Conservation (phyloP, 352 stramenopile species). For the Pythium myriotylum region DNA sequence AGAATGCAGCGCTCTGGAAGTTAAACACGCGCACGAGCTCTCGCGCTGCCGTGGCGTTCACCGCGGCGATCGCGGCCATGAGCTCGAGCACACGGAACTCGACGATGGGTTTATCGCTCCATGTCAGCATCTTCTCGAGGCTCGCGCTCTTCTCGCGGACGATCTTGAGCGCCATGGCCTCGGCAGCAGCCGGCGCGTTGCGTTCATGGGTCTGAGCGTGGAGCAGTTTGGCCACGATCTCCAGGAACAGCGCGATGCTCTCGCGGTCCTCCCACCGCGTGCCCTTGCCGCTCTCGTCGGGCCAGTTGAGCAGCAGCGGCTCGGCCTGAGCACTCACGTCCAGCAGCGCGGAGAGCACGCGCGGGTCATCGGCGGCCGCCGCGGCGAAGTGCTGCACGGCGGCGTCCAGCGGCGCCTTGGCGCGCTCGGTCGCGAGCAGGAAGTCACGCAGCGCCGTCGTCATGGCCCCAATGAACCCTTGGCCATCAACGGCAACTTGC, state of each 20-base stretch:
- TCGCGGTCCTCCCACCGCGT: constrained; percentile 69
- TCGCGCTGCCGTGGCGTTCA: constrained; percentile 47
- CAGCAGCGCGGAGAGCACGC: constrained; percentile 38
- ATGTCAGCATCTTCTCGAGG: constrained; percentile 77
- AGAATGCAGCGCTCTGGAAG: constrained; percentile 67
- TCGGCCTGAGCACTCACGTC: constrained; percentile 58
- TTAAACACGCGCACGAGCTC: constrained; percentile 83
- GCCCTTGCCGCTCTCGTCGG: constrained; percentile 45
- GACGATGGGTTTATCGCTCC: constrained; percentile 85
- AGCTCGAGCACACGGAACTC: constrained; percentile 74
- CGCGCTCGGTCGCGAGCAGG: constrained; percentile 61
- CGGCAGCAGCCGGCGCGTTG: constrained; percentile 33
- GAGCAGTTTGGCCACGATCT: constrained; percentile 53
- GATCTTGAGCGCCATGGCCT: constrained; percentile 65
- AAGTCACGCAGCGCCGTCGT: constrained; percentile 57
- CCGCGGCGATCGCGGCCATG: constrained; percentile 41
- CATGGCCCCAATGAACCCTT: neutral
- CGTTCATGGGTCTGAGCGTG: constrained; percentile 29
- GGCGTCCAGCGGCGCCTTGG: constrained; percentile 60
- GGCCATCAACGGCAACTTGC: constrained; percentile 23
- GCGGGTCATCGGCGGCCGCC: constrained; percentile 15
- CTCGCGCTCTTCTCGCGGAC: constrained; percentile 66
- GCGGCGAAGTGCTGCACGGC: constrained; percentile 43
- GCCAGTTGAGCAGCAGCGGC: constrained; percentile 67
- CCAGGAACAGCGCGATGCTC: constrained; percentile 70